A percentile compares a stretch with the other conserved stretches of the same genome.
These are phyloP conservation scores for Schwanniomyces polymorphus DNA, from an alignment of 805 yeast species.

Conservation along the genomic window DNA sequence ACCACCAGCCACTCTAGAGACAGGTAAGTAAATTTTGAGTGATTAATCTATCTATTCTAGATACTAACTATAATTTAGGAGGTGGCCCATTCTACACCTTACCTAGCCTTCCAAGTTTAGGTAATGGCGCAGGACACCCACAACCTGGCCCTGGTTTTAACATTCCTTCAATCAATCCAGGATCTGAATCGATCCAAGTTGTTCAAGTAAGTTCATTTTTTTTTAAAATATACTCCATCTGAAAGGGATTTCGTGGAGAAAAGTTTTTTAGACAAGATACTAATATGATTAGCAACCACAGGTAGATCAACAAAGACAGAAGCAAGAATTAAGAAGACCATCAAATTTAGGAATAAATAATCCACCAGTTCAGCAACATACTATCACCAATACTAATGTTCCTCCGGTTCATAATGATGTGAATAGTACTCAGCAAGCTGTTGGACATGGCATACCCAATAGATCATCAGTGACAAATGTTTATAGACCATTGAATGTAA, in stretches of 20 bases:
- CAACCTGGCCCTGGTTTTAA: constrained; percentile 47
- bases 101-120: constrained; percentile 52
- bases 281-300: constrained; percentile 7
- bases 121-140: constrained; percentile 36
- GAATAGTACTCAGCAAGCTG: constrained; percentile 11
- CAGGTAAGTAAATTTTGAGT: constrained; percentile 35
- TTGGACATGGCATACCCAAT: constrained; percentile 37
- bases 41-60: not conserved
- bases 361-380: constrained; percentile 22
- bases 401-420: constrained; percentile 13
- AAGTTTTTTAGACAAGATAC: not conserved
- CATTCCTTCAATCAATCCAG: constrained; percentile 47
- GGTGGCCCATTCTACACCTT: constrained; percentile 50
- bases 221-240: not conserved
- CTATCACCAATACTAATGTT: constrained; percentile 24
- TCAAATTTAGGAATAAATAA: constrained; percentile 18
- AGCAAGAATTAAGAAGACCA: constrained; percentile 23
- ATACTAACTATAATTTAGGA: constrained; percentile 28
- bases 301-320: constrained; percentile 20
- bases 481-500: constrained; percentile 86
- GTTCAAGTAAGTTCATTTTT: constrained; percentile 24
- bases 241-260: not conserved
- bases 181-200: constrained; percentile 23
- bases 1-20: constrained; percentile 55
- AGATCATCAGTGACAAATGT: constrained; percentile 41